Base-by-base conservation (phyloP, 192 early-diverging fungal genomes). In the Coemansia sp. region DNA sequence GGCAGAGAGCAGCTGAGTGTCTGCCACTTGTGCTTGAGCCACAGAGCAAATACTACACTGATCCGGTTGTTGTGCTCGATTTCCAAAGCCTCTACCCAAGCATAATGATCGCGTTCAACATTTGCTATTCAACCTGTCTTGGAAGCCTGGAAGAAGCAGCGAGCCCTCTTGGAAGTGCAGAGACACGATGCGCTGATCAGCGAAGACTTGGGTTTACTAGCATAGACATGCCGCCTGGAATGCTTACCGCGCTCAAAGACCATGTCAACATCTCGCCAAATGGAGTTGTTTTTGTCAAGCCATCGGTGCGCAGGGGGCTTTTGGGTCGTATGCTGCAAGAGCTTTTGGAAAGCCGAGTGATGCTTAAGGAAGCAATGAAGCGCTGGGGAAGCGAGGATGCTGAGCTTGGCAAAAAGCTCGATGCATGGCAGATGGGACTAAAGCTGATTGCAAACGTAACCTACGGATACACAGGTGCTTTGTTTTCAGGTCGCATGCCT, bases 91-190 rank as follows among this genome's bases (percentile, higher is more conserved):
- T 98, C 17, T 98, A 98, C 60, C 96, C 96, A 18, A 94, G 92
- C 65, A 83, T 98, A 16, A 95, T 98, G 89, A 96, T 97, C 71
- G 96, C 94, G 0, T 98, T 95, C 78, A 98, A 98, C 71, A 93
- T 91, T 50, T 98, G 96, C 69, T 96, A 85, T 69, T 95, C 93
- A 11, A 98, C 96, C 0, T 94, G 93, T 68, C 69, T 98, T 2
- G 95, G 96, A 0, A 84, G 71, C 22, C 33, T 82, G 11, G 74
- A 70, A 28, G 51, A 60, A 14, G 30, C 32, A 2, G 56, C 48
- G 28, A 22, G 33, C 3, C 38, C 18, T 5, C 18, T 18, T 16
- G 40, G 55, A 22, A 51, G 55, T 12, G 18, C 12, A 1, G 85
- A 85, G 16, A 65, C 71, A 7, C 56, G 63, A 1, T 38, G 10